These are phyloP conservation scores for Carex littledalei DNA, from an alignment of 176 grass and related monocot genomes.

Conservation along the genomic window DNA sequence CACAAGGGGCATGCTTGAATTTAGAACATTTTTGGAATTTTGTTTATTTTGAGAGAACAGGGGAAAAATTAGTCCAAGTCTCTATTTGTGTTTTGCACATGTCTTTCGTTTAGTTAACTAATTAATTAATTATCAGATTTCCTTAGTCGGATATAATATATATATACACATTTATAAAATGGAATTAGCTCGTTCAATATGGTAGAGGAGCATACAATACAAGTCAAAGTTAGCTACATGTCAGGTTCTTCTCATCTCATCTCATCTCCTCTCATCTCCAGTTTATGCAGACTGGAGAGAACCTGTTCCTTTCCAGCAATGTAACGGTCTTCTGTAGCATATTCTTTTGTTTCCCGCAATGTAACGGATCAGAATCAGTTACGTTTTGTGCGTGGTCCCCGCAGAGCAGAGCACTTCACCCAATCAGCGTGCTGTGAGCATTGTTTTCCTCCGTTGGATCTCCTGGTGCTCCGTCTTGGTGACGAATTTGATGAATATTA, in stretches of 20 bases:
- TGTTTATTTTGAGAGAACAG: neutral
- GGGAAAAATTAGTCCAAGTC: neutral
- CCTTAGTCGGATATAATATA: neutral
- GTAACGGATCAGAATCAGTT: no score
- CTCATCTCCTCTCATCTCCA: constrained; percentile 20
- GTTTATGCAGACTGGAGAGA: neutral
- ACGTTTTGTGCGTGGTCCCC: no score
- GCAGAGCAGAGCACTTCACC: no score
- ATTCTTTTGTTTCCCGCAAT: no score
- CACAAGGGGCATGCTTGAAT: neutral
- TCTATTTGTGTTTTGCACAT: neutral
- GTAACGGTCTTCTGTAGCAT: no score
- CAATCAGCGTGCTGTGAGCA: no score
- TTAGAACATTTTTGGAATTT: neutral
- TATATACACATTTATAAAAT: neutral
- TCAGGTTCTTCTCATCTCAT: neutral
- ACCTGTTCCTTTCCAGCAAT: neutral
- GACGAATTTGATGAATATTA: no score
- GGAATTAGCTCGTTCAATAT: neutral
- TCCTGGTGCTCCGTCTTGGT: no score
- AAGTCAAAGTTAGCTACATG: constrained; percentile 7
- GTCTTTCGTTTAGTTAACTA: neutral
- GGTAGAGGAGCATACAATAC: neutral
- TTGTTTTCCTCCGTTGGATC: no score
- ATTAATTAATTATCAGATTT: neutral